Conservation (phyloP, 768 basidiomycete species). For the Suillus luteus region DNA sequence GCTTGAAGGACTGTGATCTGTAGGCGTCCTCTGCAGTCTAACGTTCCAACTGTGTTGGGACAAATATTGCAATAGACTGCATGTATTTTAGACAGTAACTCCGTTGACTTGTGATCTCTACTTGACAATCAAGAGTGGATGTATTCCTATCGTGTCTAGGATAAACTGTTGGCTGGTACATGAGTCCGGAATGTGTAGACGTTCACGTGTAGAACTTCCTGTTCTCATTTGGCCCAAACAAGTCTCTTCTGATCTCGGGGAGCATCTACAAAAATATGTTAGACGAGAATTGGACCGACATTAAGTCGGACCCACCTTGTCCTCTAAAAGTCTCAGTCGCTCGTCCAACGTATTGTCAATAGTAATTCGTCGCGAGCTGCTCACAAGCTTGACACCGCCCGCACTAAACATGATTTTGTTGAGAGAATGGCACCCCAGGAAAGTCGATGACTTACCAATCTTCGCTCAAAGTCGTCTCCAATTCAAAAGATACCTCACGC, state of each 20-base stretch:
- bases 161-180: background rate
- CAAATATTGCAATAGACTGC: background rate
- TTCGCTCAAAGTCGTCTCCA: constrained; percentile 63
- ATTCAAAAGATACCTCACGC: constrained; percentile 53
- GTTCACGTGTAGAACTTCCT: constrained; percentile 82
- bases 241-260: constrained; percentile 86
- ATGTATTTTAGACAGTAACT: background rate
- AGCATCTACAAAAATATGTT: constrained; percentile 70
- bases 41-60: background rate
- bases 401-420: constrained; percentile 46
- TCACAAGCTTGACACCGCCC: constrained; percentile 81
- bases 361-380: constrained; percentile 74
- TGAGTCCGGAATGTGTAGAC: no score
- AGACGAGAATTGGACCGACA: constrained; percentile 4
- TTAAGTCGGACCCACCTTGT: constrained; percentile 59
- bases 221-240: constrained; percentile 90
- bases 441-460: constrained; percentile 55
- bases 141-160: background rate
- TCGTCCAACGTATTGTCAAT: constrained; percentile 96
- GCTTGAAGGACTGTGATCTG: background rate
- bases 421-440: background rate
- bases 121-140: background rate
- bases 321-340: constrained; percentile 84
- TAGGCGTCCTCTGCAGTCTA: background rate
- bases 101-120: background rate